Conservation (phyloP, 2,329 filamentous ascomycete genomes). For the Monilinia fructicola region DNA sequence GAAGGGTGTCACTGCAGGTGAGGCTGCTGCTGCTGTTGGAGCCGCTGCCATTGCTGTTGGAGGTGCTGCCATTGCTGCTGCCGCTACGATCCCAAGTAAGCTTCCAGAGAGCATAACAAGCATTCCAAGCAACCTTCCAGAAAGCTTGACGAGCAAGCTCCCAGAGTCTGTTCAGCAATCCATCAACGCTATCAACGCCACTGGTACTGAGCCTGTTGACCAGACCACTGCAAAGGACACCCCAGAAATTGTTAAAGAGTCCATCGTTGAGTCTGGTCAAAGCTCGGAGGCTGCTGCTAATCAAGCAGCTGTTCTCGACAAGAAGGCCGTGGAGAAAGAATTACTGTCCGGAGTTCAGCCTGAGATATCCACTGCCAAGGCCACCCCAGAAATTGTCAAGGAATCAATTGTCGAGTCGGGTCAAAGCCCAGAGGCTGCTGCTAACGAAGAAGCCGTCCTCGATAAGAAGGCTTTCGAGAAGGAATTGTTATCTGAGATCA, state of each 20-base stretch:
- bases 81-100: constrained; percentile 49
- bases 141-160: constrained; percentile 52
- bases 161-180: constrained; percentile 55
- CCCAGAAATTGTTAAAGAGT: constrained; percentile 57
- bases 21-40: constrained; percentile 47
- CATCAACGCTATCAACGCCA: constrained; percentile 49
- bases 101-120: constrained; percentile 51
- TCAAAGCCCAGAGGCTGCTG: constrained; percentile 67
- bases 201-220: constrained; percentile 28
- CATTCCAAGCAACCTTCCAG: constrained; percentile 52
- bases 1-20: constrained; percentile 45
- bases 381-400: constrained; percentile 57
- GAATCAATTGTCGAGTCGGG: constrained; percentile 59
- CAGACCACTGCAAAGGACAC: constrained; percentile 52
- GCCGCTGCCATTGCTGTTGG: constrained; percentile 47
- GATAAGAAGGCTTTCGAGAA: constrained; percentile 75
- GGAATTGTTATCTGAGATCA: constrained; percentile 68
- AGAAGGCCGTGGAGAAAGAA: constrained; percentile 72
- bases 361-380: constrained; percentile 43
- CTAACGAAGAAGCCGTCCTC: constrained; percentile 64
- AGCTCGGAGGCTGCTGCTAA: constrained; percentile 71
- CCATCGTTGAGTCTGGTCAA: constrained; percentile 56
- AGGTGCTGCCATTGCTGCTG: constrained; percentile 47
- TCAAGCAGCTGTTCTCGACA: constrained; percentile 68
- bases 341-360: constrained; percentile 63